Base-by-base conservation (phyloP, 768 basidiomycete genomes). In the Imleria badia region DNA sequence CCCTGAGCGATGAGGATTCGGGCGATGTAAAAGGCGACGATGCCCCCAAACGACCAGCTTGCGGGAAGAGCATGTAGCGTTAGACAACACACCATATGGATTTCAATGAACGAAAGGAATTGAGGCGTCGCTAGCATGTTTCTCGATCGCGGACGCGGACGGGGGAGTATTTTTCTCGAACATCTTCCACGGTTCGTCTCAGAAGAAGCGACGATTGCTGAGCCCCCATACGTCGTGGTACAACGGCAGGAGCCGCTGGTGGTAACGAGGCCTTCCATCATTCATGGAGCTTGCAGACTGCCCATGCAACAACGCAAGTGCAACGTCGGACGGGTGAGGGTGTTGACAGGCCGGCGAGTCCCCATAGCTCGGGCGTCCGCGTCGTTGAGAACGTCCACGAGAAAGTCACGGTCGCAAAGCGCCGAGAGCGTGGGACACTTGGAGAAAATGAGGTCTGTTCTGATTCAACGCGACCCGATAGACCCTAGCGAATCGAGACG, bases 201-300 rank as follows among this genome's bases (percentile, higher is more conserved):
- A 66, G 0, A 70, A 60, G 54, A 89, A 79, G 11, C 69, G 70
- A 0, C 84, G 84, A 57, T 89, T 84, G 35, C 74, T 70, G 41
- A 91, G 78, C 0, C 76, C 85, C 81, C 82, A 89, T 3, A 89
- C 75, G 19, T 73, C 63, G 42, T 87, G 76, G 10, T 74, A 71
- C 3, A 89, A 60, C 10, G 74, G 62, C 8, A 68, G 60, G 7
- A 87, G 66, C 10, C 75, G 76, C 33, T 77, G 67, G 51, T 81
- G 81, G 48, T 72, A 17, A 78, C 70, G 13, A 86, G 66, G 0
- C 89, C 84, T 86, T 6, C 89, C 89, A 56, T 90, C 89, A 60
- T 91, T 87, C 11, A 91, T 1, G 82, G 86, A 0, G 67, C 49
- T 3, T 45, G 54, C 13, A 48, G 26, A 10, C 66, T 55, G 3